Conservation (phyloP, 805 yeast species). For the Teunomyces atbi region DNA sequence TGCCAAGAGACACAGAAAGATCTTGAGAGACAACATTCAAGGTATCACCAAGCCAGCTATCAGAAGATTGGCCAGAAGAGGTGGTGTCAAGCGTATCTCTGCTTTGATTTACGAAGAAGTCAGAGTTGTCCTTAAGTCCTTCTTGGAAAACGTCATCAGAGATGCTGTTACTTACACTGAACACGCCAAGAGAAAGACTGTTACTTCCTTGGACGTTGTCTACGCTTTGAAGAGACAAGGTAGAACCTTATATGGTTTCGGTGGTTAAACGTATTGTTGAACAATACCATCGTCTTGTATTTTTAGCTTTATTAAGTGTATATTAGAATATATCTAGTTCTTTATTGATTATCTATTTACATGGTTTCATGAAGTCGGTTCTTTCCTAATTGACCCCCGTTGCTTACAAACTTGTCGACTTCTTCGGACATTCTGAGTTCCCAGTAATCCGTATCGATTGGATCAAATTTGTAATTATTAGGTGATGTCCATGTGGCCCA, state of each 20-base stretch:
- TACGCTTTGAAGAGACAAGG: constrained; percentile 99
- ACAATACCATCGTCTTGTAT: constrained; percentile 5
- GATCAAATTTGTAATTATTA: constrained; percentile 9
- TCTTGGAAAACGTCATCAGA: constrained; percentile 96
- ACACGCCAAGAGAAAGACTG: constrained; percentile 99
- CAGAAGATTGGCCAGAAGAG: constrained; percentile 99
- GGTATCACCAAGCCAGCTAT: constrained; percentile 99
- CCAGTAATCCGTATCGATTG: constrained; percentile 15
- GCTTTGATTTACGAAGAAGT: constrained; percentile 99
- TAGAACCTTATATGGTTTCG: constrained; percentile 99
- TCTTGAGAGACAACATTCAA: constrained; percentile 98
- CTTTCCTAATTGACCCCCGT: constrained; percentile 12
- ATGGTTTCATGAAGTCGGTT: not conserved
- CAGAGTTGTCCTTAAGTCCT: constrained; percentile 92
- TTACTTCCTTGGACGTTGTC: constrained; percentile 96
- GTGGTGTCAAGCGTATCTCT: constrained; percentile 99
- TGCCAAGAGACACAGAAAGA: constrained; percentile 99
- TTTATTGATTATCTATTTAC: not conserved
- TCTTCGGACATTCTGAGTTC: constrained; percentile 13
- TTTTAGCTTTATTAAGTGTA: constrained; percentile 16
- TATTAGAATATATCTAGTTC: constrained; percentile 20
- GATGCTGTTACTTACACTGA: constrained; percentile 99
- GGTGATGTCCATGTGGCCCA: constrained; percentile 18
- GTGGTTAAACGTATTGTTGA: constrained; percentile 62
- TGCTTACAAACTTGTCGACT: constrained; percentile 7